These are phyloP conservation scores for Stevia rebaudiana DNA, from an alignment of 140 eudicot species.

Conservation along the genomic window DNA sequence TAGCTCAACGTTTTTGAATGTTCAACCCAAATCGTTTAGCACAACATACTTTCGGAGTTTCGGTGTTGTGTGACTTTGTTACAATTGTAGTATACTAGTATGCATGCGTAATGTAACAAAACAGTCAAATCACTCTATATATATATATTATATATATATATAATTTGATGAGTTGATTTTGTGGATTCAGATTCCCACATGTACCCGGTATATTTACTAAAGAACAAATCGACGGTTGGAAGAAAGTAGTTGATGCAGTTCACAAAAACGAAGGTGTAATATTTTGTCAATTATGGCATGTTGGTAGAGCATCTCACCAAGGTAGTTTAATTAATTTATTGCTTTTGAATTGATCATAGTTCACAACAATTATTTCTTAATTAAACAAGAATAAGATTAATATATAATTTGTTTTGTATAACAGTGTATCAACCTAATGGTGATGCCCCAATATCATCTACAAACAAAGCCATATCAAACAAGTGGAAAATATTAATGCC, in stretches of 20 bases:
- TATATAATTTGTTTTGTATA: background rate
- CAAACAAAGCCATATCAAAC: conserved; percentile 65
- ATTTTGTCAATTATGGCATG: conserved; percentile 96
- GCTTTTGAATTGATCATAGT: too few relatives aligned
- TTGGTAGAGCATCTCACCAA: conserved; percentile 87
- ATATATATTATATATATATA: too few relatives aligned
- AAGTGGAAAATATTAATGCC: conserved; percentile 81
- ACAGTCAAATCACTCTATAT: too few relatives aligned
- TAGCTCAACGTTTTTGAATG: too few relatives aligned
- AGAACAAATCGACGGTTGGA: conserved; percentile 78
- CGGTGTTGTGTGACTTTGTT: too few relatives aligned
- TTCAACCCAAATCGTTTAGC: too few relatives aligned
- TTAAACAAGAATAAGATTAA: too few relatives aligned
- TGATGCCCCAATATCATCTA: conserved; percentile 69
- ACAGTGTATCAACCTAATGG: conserved; percentile 74
- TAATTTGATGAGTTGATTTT: background rate
- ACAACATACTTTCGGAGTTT: too few relatives aligned
- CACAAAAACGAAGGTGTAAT: conserved; percentile 64
- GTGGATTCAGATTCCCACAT: conserved; percentile 58
- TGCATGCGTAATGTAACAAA: too few relatives aligned
- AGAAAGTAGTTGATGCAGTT: conserved; percentile 70
- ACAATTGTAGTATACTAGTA: too few relatives aligned
- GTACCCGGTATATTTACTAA: conserved; percentile 70
- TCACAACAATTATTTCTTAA: too few relatives aligned
- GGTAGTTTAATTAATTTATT: conserved; percentile 38